Evolutionary conservation across 1,284 basidiomycete genomes (phyloP), one percentile per base, ranked within the genome.

Genomic region (Agroathelia rolfsii): DNA sequence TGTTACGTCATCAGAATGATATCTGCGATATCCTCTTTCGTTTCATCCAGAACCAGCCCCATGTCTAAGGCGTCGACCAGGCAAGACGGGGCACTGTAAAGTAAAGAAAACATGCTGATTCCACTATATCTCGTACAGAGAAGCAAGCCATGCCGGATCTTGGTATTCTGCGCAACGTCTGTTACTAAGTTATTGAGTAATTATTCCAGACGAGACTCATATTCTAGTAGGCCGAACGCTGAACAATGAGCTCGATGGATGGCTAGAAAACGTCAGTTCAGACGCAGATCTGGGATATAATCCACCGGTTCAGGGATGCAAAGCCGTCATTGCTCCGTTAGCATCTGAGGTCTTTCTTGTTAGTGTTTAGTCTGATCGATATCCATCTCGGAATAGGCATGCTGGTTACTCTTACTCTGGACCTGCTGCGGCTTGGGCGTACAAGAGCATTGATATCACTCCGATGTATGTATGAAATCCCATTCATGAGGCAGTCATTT

Each of bases 391-490:
- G 39, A 7, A 19, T 47, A 94, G 92, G 3, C 95, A 99, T 56
- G 95, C 95, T 1, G 95, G 95, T 3, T 97, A 94, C 57, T 72
- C 79, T 2, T 98, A 96, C 56, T 96, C 92, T 36, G 95, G 95
- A 15, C 78, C 78, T 5, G 70, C 92, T 2, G 94, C 95, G 1
- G 95, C 92, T 2, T 97, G 88, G 84, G 94, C 94, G 0, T 99
- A 98, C 57, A 81, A 76, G 49, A 76, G 76, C 46, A 85, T 98
- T 36, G 84, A 95, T 47, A 76, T 74, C 0, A 66, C 66, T 8
- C 68, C 67, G 44, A 85, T 96, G 93, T 93, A 46, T 46, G 79
- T 54, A 24, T 7, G 18, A 4, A 19, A 10, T 10, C 17, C 27
- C 14, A 28, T 20, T 6, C 28, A 16, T 30, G 6, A 22, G 28